Base-by-base conservation (phyloP, 2,329 filamentous ascomycete species). In the Exutisphaerella laricina region DNA sequence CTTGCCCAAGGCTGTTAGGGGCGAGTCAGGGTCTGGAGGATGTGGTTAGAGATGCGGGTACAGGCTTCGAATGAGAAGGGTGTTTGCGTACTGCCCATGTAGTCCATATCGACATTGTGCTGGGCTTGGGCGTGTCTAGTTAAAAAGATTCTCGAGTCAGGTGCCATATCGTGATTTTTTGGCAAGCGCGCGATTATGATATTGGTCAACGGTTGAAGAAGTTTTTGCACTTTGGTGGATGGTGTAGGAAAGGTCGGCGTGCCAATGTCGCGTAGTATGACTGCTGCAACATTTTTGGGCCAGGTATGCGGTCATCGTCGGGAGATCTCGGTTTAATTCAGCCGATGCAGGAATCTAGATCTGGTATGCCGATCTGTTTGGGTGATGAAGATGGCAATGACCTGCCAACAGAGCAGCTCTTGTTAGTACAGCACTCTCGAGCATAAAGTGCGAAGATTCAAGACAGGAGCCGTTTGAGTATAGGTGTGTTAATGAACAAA, bases 21-120 rank as follows among this genome's bases (percentile, higher is more conserved):
- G 59, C 3, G 60, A 59, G 36, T 62, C 60, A 32, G 42, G 59
- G 37, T 62, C 59, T 62, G 23, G 6, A 26, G 23, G 6, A 45
- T n/a, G 4, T 36, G 4, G 28, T 5, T 10, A 16, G 18, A 17
- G 17, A 23, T 36, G 41, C 21, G n/a, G n/a, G n/a, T n/a, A n/a
- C n/a, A n/a, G n/a, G n/a, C n/a, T n/a, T n/a, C n/a, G n/a, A n/a
- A n/a, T n/a, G n/a, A n/a, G n/a, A n/a, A n/a, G n/a, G 23, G 23
- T 12, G 23, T 26, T 7, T n/a, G 41, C 55, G 39, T 45, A 61
- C 59, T 62, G 42, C 31, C 23, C 23, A 26, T 47, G 40, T 60
- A 61, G 38, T 62, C 59, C 3, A 60, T 39, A 35, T 51, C 58
- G 13, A 62, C 60, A 43, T 61, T 61, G 50, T 62, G 59, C 45